Percentiles rank a stretch among this genome's conserved stretches.
These are phyloP conservation scores for Pyrenochaeta sp. DNA, from an alignment of 2,329 filamentous ascomycete species.

Conservation along the genomic window DNA sequence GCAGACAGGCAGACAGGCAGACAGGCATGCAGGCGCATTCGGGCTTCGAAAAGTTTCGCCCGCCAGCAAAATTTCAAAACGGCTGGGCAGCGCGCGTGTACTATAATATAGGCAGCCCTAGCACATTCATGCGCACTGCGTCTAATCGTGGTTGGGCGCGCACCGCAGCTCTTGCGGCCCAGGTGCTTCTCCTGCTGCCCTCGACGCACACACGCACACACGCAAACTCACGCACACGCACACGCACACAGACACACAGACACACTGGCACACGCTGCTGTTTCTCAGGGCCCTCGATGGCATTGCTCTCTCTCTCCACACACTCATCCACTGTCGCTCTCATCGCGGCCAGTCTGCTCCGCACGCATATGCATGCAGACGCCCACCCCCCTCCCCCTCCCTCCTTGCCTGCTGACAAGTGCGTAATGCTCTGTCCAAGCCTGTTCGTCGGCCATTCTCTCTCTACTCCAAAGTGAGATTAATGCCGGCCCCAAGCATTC, in stretches of 20 bases:
- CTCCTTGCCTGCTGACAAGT: slow-evolving; percentile 1
- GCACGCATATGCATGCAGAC: slow-evolving; percentile 10
- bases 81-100: slow-evolving; percentile 19
- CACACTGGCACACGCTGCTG: no score
- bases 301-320: neutral
- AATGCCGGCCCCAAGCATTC: no score
- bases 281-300: no score
- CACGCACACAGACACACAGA: slow-evolving; percentile 2
- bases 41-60: slow-evolving; percentile 32
- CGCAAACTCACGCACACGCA: slow-evolving; percentile 2
- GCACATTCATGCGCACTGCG: slow-evolving; percentile 32
- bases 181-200: slow-evolving; percentile 6
- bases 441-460: neutral
- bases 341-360: neutral
- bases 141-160: slow-evolving; percentile 34
- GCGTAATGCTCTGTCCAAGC: neutral
- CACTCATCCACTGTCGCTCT: neutral
- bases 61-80: slow-evolving; percentile 38
- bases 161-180: slow-evolving; percentile 20
- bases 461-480: no score
- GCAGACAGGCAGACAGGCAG: slow-evolving; percentile 9
- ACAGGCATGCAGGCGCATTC: slow-evolving; percentile 30
- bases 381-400: neutral
- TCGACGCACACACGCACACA: slow-evolving; percentile 8
- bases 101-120: slow-evolving; percentile 22